Percentiles rank a stretch among this genome's conserved stretches.
phyloP scores from a whole-genome alignment of 2,329 filamentous ascomycete genomes.

The Bipolaris gigantea region DNA sequence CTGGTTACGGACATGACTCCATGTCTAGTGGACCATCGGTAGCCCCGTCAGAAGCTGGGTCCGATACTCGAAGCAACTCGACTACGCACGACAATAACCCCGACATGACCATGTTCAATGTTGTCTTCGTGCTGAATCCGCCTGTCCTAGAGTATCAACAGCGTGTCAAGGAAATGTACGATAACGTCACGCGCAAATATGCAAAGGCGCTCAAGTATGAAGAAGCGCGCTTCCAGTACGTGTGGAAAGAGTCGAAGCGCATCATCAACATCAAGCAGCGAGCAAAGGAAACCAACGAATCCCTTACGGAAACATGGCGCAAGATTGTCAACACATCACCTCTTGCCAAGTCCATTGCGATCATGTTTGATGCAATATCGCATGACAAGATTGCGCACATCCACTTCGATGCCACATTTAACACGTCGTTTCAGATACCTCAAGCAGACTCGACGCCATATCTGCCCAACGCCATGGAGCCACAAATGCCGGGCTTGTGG shows the following conservation, averaged over 20 bases:
- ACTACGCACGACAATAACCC: constrained; percentile 53
- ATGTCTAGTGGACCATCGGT: constrained; percentile 31
- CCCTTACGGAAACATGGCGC: constrained; percentile 68
- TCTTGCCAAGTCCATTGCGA: constrained; percentile 78
- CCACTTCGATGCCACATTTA: constrained; percentile 66
- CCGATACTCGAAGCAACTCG: constrained; percentile 46
- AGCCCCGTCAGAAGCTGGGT: constrained; percentile 42
- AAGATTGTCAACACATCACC: constrained; percentile 73
- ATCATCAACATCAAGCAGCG: constrained; percentile 82
- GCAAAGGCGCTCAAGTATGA: constrained; percentile 92
- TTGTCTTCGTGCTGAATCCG: constrained; percentile 88
- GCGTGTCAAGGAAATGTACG: constrained; percentile 77
- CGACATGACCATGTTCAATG: constrained; percentile 96
- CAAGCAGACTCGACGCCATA: constrained; percentile 69
- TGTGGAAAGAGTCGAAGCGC: constrained; percentile 85
- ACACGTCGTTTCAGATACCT: constrained; percentile 65
- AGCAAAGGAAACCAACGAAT: constrained; percentile 68
- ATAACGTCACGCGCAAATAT: constrained; percentile 87
- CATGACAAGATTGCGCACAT: constrained; percentile 84
- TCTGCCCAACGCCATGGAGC: constrained; percentile 68
- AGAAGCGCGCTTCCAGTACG: constrained; percentile 85
- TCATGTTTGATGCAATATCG: constrained; percentile 79
- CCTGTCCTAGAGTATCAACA: constrained; percentile 74
- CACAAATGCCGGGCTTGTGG: constrained; percentile 75
- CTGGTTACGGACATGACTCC: constrained; percentile 45